Conservation (phyloP, 139 green algal species). For the Chlamydomonas sp. region DNA sequence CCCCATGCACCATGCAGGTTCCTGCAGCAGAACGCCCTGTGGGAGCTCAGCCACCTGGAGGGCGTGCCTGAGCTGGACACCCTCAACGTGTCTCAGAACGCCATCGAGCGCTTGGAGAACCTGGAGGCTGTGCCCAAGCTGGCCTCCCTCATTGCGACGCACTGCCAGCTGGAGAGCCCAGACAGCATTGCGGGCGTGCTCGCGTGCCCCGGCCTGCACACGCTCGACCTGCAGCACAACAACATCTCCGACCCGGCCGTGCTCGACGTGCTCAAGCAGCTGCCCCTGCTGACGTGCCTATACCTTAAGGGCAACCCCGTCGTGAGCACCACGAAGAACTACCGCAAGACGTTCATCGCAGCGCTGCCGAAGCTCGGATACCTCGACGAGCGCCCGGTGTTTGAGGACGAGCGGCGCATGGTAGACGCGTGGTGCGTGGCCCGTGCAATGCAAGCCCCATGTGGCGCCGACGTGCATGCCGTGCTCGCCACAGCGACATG, state of each 20-base stretch:
- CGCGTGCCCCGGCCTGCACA: slow-evolving; percentile 41
- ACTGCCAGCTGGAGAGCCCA: slow-evolving; percentile 53
- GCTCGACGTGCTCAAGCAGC: slow-evolving; percentile 38
- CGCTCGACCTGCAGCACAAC: slow-evolving; percentile 74
- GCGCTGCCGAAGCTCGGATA: slow-evolving; percentile 61
- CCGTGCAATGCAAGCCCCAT: background rate
- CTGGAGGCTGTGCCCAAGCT: slow-evolving; percentile 45
- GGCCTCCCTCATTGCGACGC: slow-evolving; percentile 51
- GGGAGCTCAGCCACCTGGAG: slow-evolving; percentile 29
- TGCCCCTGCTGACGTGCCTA: slow-evolving; percentile 71
- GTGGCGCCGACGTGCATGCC: background rate
- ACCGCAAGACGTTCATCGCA: slow-evolving; percentile 63
- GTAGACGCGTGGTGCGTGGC: slow-evolving; percentile 64
- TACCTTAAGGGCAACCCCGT: slow-evolving; percentile 83
- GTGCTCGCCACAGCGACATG: background rate
- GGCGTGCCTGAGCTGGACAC: slow-evolving; percentile 57
- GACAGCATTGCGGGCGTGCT: slow-evolving; percentile 41
- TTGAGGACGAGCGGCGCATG: slow-evolving; percentile 57
- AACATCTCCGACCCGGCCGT: slow-evolving; percentile 49
- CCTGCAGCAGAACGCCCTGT: slow-evolving; percentile 77
- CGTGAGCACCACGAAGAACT: slow-evolving; percentile 62
- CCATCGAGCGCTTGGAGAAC: slow-evolving; percentile 43
- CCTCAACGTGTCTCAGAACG: slow-evolving; percentile 81
- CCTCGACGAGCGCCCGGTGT: slow-evolving; percentile 80
- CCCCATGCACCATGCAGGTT: slow-evolving; percentile 44